Evolutionary conservation across 345 rosid genomes (phyloP).

Genomic region (Hypericum androsaemum): DNA sequence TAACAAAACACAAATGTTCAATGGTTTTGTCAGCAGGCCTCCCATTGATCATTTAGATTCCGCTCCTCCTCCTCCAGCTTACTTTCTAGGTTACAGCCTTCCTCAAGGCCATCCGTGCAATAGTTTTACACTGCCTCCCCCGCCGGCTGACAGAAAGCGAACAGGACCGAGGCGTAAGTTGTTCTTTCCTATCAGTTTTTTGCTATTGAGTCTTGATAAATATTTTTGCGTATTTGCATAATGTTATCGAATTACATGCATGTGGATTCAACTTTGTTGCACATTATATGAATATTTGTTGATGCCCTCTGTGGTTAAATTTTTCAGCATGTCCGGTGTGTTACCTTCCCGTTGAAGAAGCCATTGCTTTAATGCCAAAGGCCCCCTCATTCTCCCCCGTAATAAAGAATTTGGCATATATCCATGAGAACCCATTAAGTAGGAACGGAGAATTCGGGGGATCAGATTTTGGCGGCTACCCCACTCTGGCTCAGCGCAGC

Average conservation of each 20-base stretch:
- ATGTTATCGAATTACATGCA: no score
- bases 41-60: slow-evolving; percentile 12
- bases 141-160: slow-evolving; percentile 60
- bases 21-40: no score
- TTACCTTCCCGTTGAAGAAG: slow-evolving; percentile 64
- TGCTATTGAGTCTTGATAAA: background rate
- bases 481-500: slow-evolving; percentile 54
- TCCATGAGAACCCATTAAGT: slow-evolving; percentile 40
- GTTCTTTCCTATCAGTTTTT: slow-evolving; percentile 1
- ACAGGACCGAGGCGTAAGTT: slow-evolving; percentile 69
- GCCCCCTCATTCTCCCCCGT: slow-evolving; percentile 46
- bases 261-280: background rate
- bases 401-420: slow-evolving; percentile 48
- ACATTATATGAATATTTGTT: no score
- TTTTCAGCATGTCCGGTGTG: slow-evolving; percentile 79
- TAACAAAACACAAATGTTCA: no score
- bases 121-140: slow-evolving; percentile 71
- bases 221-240: no score
- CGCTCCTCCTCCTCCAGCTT: slow-evolving; percentile 8
- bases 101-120: slow-evolving; percentile 45
- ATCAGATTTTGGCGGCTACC: slow-evolving; percentile 84
- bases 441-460: slow-evolving; percentile 59
- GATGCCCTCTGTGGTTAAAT: background rate
- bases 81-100: slow-evolving; percentile 1
- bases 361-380: slow-evolving; percentile 60